Evolutionary conservation across 148 eudicot species (phyloP).

Genomic region (Fagopyrum homotropicum): DNA sequence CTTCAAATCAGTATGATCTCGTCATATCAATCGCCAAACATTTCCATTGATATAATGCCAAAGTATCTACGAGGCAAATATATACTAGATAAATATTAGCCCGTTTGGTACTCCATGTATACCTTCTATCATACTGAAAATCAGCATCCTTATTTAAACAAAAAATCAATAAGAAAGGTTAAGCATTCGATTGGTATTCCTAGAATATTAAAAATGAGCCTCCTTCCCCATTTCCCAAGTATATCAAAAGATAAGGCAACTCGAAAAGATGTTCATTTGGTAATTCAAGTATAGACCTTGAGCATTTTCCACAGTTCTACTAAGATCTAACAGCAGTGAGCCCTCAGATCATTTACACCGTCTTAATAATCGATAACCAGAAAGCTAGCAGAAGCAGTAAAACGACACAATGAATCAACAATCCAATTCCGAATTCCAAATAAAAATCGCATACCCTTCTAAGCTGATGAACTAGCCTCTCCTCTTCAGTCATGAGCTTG

Average conservation of each 20-base stretch:
- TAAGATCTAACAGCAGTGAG: neutral
- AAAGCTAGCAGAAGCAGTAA: neutral
- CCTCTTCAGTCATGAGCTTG: constrained; percentile 96
- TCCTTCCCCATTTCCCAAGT: neutral
- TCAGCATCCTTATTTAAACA: neutral
- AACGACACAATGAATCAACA: neutral
- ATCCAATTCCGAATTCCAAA: neutral
- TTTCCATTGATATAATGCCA: neutral
- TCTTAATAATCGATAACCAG: neutral
- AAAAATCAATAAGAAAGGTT: neutral
- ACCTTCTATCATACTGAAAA: neutral
- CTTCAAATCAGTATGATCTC: neutral
- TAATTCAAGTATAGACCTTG: neutral
- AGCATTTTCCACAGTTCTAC: neutral
- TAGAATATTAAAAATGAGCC: neutral
- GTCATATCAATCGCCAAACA: neutral
- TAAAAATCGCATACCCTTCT: constrained; percentile 51
- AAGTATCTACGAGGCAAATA: neutral
- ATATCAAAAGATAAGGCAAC: neutral
- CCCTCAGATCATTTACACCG: neutral
- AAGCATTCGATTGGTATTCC: neutral
- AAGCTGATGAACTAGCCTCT: constrained; percentile 72
- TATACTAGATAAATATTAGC: no score
- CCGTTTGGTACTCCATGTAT: neutral
- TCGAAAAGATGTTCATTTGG: neutral